phyloP scores from a whole-genome alignment of 2,329 filamentous ascomycete genomes.

The Monascus ruber region DNA sequence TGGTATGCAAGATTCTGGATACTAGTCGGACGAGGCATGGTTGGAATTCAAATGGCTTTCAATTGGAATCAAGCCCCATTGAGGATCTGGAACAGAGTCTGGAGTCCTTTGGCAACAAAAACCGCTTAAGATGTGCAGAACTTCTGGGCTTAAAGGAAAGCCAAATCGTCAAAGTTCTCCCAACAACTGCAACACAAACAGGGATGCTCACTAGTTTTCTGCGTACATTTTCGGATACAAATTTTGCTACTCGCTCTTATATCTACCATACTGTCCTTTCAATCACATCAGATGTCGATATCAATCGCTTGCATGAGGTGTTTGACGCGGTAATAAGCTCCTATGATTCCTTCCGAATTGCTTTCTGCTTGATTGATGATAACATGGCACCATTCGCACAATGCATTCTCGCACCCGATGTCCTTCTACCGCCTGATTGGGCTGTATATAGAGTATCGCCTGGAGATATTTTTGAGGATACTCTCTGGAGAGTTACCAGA shows the following conservation, averaged over 20 bases:
- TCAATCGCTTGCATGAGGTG: conserved; percentile 12
- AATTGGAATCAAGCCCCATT: not conserved
- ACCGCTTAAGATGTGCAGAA: conserved; percentile 9
- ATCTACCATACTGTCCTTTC: conserved; percentile 20
- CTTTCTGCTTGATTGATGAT: conserved; percentile 23
- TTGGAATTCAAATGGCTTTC: not conserved
- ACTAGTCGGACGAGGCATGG: not conserved
- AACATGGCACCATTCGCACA: conserved; percentile 25
- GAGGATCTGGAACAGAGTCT: conserved; percentile 2
- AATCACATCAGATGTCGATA: conserved; percentile 12
- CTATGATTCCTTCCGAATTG: conserved; percentile 23
- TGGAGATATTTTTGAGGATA: conserved; percentile 3
- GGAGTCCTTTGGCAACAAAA: conserved; percentile 9
- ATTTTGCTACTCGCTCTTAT: conserved; percentile 13
- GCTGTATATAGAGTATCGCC: no score
- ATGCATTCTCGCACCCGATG: conserved; percentile 13
- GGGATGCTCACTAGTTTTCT: conserved; percentile 25
- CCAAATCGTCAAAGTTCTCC: conserved; percentile 18
- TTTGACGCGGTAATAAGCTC: conserved; percentile 13
- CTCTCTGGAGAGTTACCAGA: conserved; percentile 9
- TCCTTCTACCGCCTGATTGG: conserved; percentile 6
- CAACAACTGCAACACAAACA: conserved; percentile 24
- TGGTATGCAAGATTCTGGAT: conserved; percentile 9
- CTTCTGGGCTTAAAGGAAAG: conserved; percentile 6
- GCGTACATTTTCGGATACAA: conserved; percentile 8